These are phyloP conservation scores for Nyctanthes arbortristis DNA, from an alignment of 257 asterid species.

Conservation along the genomic window DNA sequence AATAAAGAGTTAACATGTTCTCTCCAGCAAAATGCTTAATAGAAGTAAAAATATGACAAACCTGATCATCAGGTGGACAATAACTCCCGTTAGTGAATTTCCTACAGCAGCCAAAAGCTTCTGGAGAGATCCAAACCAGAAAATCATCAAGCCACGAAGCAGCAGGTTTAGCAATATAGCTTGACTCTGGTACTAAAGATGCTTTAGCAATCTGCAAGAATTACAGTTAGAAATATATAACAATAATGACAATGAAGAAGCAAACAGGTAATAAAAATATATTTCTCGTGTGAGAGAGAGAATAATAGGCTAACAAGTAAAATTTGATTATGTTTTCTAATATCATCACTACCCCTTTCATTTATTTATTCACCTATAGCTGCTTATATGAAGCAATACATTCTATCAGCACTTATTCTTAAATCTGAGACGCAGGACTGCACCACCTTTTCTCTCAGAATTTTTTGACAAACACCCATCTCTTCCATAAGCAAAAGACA, in stretches of 20 bases:
- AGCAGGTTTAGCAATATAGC: constrained; percentile 98
- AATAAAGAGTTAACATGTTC: constrained; percentile 10
- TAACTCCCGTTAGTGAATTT: constrained; percentile 83
- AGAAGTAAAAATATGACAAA: constrained; percentile 14
- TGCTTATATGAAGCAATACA: too few species aligned
- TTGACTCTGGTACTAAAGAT: constrained; percentile 80
- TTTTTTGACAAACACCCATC: too few species aligned
- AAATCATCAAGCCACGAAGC: constrained; percentile 99
- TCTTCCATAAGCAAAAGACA: too few species aligned
- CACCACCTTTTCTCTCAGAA: too few species aligned
- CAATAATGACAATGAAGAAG: not conserved
- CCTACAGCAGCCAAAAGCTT: constrained; percentile 97
- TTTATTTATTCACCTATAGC: too few species aligned
- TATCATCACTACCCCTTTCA: too few species aligned
- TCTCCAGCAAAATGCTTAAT: not conserved
- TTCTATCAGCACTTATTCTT: too few species aligned
- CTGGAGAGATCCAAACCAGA: constrained; percentile 97
- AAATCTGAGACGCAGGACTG: too few species aligned
- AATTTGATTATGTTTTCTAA: too few species aligned
- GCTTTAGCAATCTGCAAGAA: constrained; percentile 84
- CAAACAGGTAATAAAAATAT: not conserved
- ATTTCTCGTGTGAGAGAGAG: too few species aligned
- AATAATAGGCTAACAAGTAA: not conserved
- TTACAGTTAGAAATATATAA: constrained; percentile 15
- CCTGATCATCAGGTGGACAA: constrained; percentile 99